Evolutionary conservation across 768 basidiomycete genomes (phyloP), one percentile per base, ranked within the genome.

Genomic region (Boletus rufocinnamomeus): DNA sequence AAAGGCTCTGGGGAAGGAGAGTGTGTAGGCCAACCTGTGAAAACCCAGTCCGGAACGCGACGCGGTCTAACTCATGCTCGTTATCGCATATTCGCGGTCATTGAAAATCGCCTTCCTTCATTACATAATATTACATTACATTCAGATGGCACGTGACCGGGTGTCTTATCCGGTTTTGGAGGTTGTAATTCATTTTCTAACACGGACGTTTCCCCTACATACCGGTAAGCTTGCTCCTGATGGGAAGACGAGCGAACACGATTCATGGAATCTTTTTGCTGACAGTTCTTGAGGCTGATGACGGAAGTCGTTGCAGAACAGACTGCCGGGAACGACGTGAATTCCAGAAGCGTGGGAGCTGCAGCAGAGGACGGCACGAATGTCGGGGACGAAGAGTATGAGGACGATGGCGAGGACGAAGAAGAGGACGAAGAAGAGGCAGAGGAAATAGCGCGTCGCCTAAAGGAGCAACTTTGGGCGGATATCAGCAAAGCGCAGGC

Each of bases 391-490:
- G 78, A 75, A 34, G 78, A 74, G 7, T 74, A 76, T 32, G 79
- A 81, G 37, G 81, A 78, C 2, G 80, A 79, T 2, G 82, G 82
- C 9, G 82, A 84, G 4, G 84, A 84, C 19, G 84, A 83, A 4
- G 84, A 86, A 38, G 82, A 83, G 25, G 67, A 68, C 14, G 67
- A 68, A 27, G 87, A 86, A 6, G 85, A 89, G 57, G 89, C 88
- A 3, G 83, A 87, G 61, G 88, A 86, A 64, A 89, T 89, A 63
- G 88, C 88, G 6, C 80, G 86, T 47, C 77, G 86, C 28, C 74
- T 93, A 32, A 85, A 87, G n/a, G 88, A 88, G 62, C 84, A 92
- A 58, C 77, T 92, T 7, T 87, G 85, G 83, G 90, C 89, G 4
- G 88, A 89, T 64, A 87, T 91, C 50, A 84, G 75, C 66, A 86